phyloP scores from a whole-genome alignment of 2,329 filamentous ascomycete species.

The Claviceps capensis region DNA sequence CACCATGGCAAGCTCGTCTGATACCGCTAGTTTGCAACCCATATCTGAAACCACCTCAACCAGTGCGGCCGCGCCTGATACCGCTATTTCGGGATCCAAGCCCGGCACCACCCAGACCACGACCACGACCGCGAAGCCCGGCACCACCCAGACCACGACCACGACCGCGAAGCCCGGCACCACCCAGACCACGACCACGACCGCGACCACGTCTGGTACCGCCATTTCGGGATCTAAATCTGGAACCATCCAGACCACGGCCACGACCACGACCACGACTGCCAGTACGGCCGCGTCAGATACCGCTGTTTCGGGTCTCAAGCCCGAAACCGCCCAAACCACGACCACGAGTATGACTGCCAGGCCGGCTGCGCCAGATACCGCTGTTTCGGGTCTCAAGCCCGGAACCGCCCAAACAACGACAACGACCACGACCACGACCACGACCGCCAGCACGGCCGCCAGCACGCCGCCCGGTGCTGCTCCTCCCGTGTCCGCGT shows the following conservation, averaged over 20 bases:
- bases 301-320: conserved; percentile 23
- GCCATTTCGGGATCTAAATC: conserved; percentile 19
- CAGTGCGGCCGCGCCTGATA: conserved; percentile 21
- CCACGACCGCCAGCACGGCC: conserved; percentile 16
- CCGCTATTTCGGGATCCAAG: conserved; percentile 22
- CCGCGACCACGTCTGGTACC: conserved; percentile 20
- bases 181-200: conserved; percentile 11
- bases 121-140: no score
- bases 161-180: no score
- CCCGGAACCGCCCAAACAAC: conserved; percentile 19
- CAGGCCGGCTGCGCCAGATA: conserved; percentile 21
- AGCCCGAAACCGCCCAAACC: conserved; percentile 20
- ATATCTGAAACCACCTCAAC: conserved; percentile 21
- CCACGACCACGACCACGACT: no score
- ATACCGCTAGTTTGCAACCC: conserved; percentile 24
- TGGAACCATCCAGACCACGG: no score
- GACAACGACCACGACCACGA: no score
- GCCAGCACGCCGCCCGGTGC: conserved; percentile 11
- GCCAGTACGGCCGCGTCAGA: conserved; percentile 5
- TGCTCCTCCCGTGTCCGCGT: conserved; percentile 12
- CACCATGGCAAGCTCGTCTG: background rate
- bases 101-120: conserved; percentile 19
- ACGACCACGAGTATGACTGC: conserved; percentile 8
- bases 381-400: conserved; percentile 22
- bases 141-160: conserved; percentile 13